Conservation (phyloP, 345 rosid genomes). For the Cochlearia excelsa region DNA sequence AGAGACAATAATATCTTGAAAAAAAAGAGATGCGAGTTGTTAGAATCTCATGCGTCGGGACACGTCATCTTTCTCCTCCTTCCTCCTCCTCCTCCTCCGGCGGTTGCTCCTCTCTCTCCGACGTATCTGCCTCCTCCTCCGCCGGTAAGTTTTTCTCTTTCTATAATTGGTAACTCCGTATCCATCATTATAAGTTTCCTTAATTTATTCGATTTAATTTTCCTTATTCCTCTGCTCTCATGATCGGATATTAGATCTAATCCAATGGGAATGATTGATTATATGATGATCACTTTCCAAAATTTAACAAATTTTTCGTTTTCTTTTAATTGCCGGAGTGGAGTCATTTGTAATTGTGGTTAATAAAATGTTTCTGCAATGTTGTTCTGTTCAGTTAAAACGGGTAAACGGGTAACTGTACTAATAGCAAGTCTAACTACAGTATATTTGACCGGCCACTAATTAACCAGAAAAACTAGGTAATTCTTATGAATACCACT, state of each 20-base stretch:
- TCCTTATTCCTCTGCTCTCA: constrained; percentile 1
- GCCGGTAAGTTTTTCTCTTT: constrained; percentile 40
- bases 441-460: constrained; percentile 29
- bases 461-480: too few species aligned
- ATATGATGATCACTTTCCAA: not conserved
- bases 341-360: not conserved
- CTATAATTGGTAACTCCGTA: not conserved
- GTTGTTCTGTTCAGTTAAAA: too few species aligned
- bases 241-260: constrained; percentile 2
- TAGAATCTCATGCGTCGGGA: constrained; percentile 51
- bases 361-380: not conserved
- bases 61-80: constrained; percentile 48
- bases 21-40: constrained; percentile 37
- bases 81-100: constrained; percentile 39
- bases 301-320: not conserved
- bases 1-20: not conserved
- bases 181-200: not conserved
- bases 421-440: constrained; percentile 1
- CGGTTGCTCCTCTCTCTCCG: constrained; percentile 49
- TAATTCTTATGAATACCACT: too few species aligned
- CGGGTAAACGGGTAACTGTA: too few species aligned
- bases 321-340: not conserved
- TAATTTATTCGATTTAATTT: not conserved
- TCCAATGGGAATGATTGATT: not conserved
- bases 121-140: constrained; percentile 48